Evolutionary conservation across 2,329 filamentous ascomycete species (phyloP).

Genomic region (Periconia digitata): DNA sequence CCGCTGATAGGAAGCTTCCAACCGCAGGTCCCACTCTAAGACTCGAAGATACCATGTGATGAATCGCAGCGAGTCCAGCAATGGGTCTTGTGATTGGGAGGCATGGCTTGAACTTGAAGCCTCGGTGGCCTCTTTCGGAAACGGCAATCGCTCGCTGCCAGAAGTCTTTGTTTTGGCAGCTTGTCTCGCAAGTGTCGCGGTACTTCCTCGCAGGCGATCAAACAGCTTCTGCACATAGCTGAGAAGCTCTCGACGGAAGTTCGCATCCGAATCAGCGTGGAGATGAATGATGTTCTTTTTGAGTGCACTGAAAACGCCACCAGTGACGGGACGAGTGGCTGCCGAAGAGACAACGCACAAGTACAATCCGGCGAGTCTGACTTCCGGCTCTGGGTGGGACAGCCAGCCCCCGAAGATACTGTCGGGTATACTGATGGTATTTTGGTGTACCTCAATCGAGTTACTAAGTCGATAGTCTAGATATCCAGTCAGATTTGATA

Average conservation of each 20-base stretch:
- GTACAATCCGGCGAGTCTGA: constrained; percentile 79
- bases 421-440: constrained; percentile 58
- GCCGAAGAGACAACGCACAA: constrained; percentile 76
- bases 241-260: constrained; percentile 79
- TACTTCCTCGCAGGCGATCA: constrained; percentile 60
- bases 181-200: constrained; percentile 32
- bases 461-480: constrained; percentile 27
- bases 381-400: constrained; percentile 43
- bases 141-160: constrained; percentile 13
- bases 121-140: constrained; percentile 16
- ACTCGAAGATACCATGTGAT: constrained; percentile 75
- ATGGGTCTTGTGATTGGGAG: constrained; percentile 11
- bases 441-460: constrained; percentile 26
- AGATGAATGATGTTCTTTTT: constrained; percentile 67
- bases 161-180: neutral
- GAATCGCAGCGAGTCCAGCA: constrained; percentile 63
- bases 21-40: constrained; percentile 70
- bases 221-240: constrained; percentile 75
- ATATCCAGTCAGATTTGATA: neutral
- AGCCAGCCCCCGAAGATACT: constrained; percentile 42
- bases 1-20: constrained; percentile 85
- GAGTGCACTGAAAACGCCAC: constrained; percentile 63
- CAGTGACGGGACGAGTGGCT: constrained; percentile 71
- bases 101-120: constrained; percentile 1
- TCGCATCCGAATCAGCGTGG: constrained; percentile 82